Base-by-base conservation (phyloP, 148 eudicot species). In the Dianthus caryophyllus region DNA sequence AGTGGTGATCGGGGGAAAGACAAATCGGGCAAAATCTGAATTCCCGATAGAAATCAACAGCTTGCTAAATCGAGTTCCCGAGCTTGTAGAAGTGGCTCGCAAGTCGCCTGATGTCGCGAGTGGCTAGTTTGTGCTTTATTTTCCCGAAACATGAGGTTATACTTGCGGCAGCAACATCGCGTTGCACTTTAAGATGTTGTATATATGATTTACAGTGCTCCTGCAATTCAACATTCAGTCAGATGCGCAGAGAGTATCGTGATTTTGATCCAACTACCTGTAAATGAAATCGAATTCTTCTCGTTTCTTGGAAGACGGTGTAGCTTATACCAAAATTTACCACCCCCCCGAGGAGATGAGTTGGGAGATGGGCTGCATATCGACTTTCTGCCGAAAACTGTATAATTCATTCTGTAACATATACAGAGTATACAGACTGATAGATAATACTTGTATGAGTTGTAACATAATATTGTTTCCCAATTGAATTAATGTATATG, bases 21-120 rank as follows among this genome's bases (percentile, higher is more conserved):
- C 97, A n/a, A 94, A 94, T 78, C 83, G 97, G 56, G 96, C 96
- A 66, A 90, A 90, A 81, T 81, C 62, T 51, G 96, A 84, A 76
- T 88, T 90, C 70, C 84, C 97, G 1, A 88, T 82, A 3, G 85
- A 88, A 73, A 71, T 95, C 72, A 85, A 95, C 72, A 46, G 67
- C 66, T 76, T 88, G 74, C 86, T 95, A 22, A 86, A 95, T 82
- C 83, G 78, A 33, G 96, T 90, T 61, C 98, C 98, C 17, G 98
- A 93, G 71, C 69, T 89, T 47, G 82, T 90, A 41, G 86, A 87
- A 46, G 74, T 79, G 24, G 66, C 85, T 73, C 50, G 73, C 61
- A 29, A 56, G 25, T 64, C 72, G 69, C 75, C 82, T 39, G 74
- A 78, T 51, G 62, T 33, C 72, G n/a, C 72, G 7, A 71, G 80